Evolutionary conservation across 257 asterid species (phyloP).

Genomic region (Scutellaria barbata): DNA sequence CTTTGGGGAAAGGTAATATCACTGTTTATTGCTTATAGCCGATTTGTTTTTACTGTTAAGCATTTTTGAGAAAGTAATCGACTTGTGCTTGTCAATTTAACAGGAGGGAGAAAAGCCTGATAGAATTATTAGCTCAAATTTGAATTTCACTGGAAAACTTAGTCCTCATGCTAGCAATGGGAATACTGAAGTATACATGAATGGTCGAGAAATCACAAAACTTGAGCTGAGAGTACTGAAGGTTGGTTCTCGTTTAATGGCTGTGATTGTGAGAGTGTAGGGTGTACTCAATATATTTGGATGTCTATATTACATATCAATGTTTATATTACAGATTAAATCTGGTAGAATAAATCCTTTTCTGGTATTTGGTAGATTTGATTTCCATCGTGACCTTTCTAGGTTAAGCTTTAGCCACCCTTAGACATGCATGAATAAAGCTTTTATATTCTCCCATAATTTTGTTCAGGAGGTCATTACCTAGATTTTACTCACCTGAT

Average conservation of each 20-base stretch:
- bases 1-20: conserved; percentile 86
- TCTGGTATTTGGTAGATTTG: conserved; percentile 17
- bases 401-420: background rate
- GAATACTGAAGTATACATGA: conserved; percentile 86
- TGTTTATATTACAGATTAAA: background rate
- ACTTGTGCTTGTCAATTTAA: conserved; percentile 36
- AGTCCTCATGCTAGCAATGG: conserved; percentile 89
- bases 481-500: too few species aligned
- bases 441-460: background rate
- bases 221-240: conserved; percentile 82
- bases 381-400: background rate
- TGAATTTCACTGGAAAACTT: conserved; percentile 86
- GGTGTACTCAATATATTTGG: conserved; percentile 16
- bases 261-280: background rate
- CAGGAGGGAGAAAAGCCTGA: conserved; percentile 99
- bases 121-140: conserved; percentile 76
- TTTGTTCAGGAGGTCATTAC: background rate
- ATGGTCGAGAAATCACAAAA: conserved; percentile 95
- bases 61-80: conserved; percentile 10
- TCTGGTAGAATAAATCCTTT: conserved; percentile 1
- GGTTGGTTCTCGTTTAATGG: conserved; percentile 51
- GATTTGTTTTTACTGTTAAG: background rate
- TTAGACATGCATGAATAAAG: background rate
- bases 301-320: conserved; percentile 1
- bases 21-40: conserved; percentile 2